phyloP scores from a whole-genome alignment of 208 protist genomes.

The Lotmaria passim region DNA sequence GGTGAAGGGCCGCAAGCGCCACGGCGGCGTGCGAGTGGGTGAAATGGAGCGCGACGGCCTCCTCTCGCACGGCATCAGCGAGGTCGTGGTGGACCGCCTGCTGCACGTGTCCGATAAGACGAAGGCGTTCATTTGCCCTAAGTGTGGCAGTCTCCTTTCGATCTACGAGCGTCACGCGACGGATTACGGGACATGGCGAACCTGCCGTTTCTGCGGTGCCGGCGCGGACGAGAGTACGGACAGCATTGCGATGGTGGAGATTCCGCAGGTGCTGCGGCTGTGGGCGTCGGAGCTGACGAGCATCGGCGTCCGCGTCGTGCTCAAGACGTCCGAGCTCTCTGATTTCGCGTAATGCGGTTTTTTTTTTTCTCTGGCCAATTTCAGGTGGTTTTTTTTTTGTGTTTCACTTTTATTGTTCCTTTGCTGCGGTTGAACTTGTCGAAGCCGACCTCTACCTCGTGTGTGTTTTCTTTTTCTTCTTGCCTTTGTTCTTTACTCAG shows the following conservation, averaged over 20 bases:
- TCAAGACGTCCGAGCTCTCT: conserved; percentile 62
- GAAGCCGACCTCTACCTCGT: no score
- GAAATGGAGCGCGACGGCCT: conserved; percentile 99
- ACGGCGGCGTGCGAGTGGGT: conserved; percentile 99
- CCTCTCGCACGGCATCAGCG: conserved; percentile 98
- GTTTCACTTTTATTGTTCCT: neutral
- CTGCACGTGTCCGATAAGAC: conserved; percentile 94
- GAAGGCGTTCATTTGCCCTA: conserved; percentile 80
- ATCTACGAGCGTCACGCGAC: conserved; percentile 90
- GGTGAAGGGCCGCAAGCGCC: conserved; percentile 96
- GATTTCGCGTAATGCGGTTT: conserved; percentile 23
- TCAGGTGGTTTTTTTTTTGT: neutral
- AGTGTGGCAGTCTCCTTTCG: conserved; percentile 83
- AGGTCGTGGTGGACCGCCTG: conserved; percentile 98
- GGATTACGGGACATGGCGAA: conserved; percentile 86
- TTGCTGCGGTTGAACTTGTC: no score
- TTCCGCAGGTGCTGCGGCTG: conserved; percentile 90
- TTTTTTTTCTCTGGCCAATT: neutral
- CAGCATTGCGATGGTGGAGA: conserved; percentile 88
- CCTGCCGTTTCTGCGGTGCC: conserved; percentile 87
- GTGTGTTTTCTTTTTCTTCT: no score
- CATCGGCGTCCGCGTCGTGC: conserved; percentile 87
- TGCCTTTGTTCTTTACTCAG: no score
- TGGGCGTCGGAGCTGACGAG: conserved; percentile 89
- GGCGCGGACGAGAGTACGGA: conserved; percentile 79